Percentiles rank a stretch among this genome's conserved stretches.
These are phyloP conservation scores for Fusarium lateritium DNA, from an alignment of 2,329 filamentous ascomycete genomes.

Conservation along the genomic window DNA sequence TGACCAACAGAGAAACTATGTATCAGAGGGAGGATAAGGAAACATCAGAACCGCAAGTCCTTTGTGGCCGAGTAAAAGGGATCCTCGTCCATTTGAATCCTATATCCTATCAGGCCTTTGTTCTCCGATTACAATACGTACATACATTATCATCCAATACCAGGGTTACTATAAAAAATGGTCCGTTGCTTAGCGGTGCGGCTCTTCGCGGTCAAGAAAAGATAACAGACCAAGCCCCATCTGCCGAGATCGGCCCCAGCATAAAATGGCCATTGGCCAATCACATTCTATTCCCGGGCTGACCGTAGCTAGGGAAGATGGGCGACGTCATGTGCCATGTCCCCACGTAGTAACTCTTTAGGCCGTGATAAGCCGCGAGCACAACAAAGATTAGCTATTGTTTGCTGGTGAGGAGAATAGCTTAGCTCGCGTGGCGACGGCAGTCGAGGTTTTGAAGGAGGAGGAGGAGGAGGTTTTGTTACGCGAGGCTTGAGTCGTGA, in stretches of 20 bases:
- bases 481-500: constrained; percentile 31
- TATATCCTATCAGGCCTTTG: background rate
- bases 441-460: constrained; percentile 4
- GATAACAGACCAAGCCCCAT: constrained; percentile 22
- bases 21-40: background rate
- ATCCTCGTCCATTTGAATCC: background rate
- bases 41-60: background rate
- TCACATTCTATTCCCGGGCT: constrained; percentile 23
- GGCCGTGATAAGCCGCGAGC: constrained; percentile 53
- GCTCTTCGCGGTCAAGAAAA: constrained; percentile 47
- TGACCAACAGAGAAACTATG: background rate
- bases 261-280: constrained; percentile 47
- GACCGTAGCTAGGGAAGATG: constrained; percentile 30
- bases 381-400: constrained; percentile 27
- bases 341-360: constrained; percentile 37
- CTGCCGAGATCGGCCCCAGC: constrained; percentile 46
- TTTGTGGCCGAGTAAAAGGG: background rate
- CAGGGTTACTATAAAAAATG: constrained; percentile 5
- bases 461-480: constrained; percentile 17
- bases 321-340: constrained; percentile 47
- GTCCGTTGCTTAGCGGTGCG: constrained; percentile 33
- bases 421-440: constrained; percentile 32
- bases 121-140: background rate
- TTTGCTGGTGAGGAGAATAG: constrained; percentile 16
- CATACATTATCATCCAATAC: background rate